A percentile compares a stretch with the other conserved stretches of the same genome.
These are phyloP conservation scores for Breviolum minutum DNA, from an alignment of 73 alveolate genomes.

Conservation along the genomic window DNA sequence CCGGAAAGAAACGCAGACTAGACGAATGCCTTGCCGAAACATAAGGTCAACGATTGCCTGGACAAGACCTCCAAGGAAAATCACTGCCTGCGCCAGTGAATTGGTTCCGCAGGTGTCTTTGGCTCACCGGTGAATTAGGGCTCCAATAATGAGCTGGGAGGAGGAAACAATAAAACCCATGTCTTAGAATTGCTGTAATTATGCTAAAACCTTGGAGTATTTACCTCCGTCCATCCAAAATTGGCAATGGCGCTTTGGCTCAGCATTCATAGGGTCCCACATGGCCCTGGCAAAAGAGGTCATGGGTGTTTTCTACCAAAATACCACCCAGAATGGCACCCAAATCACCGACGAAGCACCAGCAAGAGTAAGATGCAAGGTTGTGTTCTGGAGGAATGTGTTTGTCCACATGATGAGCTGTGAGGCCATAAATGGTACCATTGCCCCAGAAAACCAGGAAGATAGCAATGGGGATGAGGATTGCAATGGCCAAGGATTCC, in stretches of 20 bases:
- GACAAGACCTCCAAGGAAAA: too few species aligned
- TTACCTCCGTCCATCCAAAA: not conserved
- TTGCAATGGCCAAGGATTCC: constrained; percentile 88
- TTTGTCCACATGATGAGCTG: constrained; percentile 67
- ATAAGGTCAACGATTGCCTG: not conserved
- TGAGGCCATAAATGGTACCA: constrained; percentile 90
- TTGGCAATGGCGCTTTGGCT: not conserved
- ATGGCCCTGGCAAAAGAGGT: constrained; percentile 89
- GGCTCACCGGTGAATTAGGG: constrained; percentile 7
- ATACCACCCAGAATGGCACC: constrained; percentile 82
- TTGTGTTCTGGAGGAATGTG: constrained; percentile 64
- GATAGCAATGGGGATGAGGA: constrained; percentile 77
- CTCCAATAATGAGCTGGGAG: not conserved
- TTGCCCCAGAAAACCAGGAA: constrained; percentile 85
- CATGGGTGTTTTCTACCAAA: constrained; percentile 83
- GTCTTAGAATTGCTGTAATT: not conserved
- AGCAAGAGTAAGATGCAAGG: constrained; percentile 74
- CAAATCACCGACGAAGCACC: constrained; percentile 94
- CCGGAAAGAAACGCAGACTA: not conserved
- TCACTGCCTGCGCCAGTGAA: not conserved
- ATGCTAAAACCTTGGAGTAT: not conserved
- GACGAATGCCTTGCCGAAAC: not conserved
- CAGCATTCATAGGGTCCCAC: constrained; percentile 67
- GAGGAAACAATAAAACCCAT: not conserved
- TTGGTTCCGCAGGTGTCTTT: constrained; percentile 7